Percentiles rank a stretch among this genome's conserved stretches.
Conservation (phyloP, 2,329 filamentous ascomycete species). For the Whalleya microplaca region DNA sequence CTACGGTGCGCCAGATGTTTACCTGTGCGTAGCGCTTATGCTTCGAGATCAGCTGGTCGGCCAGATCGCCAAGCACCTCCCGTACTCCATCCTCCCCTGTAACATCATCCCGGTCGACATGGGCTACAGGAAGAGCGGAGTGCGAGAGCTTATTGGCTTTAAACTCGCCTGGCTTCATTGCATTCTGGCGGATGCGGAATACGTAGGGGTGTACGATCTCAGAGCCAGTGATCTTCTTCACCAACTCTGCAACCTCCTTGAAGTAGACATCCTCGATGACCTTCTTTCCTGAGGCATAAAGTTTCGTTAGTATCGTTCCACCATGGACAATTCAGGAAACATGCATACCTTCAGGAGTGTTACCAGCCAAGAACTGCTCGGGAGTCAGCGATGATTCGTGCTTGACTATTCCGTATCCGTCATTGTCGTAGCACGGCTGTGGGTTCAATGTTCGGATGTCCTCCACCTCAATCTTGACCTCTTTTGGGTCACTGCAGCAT, state of each 20-base stretch:
- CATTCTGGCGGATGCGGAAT: conserved; percentile 35
- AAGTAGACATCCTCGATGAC: conserved; percentile 34
- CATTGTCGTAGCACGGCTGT: conserved; percentile 25
- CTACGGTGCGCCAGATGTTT: conserved; percentile 36
- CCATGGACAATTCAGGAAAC: neutral
- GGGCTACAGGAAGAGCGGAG: conserved; percentile 32
- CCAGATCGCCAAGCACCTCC: conserved; percentile 29
- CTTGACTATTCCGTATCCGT: conserved; percentile 34
- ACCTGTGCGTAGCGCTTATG: conserved; percentile 34
- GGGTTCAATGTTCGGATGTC: conserved; percentile 31
- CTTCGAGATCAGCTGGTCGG: conserved; percentile 31
- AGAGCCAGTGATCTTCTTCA: conserved; percentile 33
- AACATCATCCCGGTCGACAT: conserved; percentile 32
- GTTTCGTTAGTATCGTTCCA: conserved; percentile 10
- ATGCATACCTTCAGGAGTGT: conserved; percentile 29
- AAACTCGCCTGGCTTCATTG: conserved; percentile 30
- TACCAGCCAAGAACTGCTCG: conserved; percentile 33
- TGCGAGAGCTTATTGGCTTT: conserved; percentile 31
- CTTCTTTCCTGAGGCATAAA: conserved; percentile 23
- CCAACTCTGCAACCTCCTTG: conserved; percentile 32
- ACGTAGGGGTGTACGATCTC: conserved; percentile 33
- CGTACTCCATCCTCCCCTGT: conserved; percentile 32
- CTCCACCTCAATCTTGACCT: conserved; percentile 32
- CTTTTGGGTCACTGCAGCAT: conserved; percentile 16
- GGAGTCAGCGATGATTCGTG: conserved; percentile 30